Base-by-base conservation (phyloP, 805 yeast genomes). In the Candida awuae region DNA sequence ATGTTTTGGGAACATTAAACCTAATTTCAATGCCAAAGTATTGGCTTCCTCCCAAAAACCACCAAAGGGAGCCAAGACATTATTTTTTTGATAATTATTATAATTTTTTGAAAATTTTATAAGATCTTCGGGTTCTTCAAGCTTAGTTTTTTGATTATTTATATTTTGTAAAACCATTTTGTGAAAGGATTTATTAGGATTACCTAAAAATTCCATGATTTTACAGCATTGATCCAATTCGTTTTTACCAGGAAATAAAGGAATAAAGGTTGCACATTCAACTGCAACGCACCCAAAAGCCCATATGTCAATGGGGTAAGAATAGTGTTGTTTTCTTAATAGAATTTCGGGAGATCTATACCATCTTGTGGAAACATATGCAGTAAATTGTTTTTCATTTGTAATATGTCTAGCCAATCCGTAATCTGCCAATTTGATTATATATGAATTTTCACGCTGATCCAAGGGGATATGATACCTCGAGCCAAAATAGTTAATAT, bases 301-400 rank as follows among this genome's bases (percentile, higher is more conserved):
- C 94, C 94, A 84, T 25, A 84, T 72, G 62, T 84, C 94, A 27
- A 81, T 71, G 2, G 92, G 86, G 44, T 62, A 71, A 0, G 85
- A 73, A 52, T 84, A 80, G 50, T 59, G 63, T 5, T 68, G 70
- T 46, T 73, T 77, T 48, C 90, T 68, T 41, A 84, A 62, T 33
- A 84, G 63, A 16, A 84, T 80, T 55, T 84, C 94, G 0, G 94
- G 94, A 0, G 90, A 75, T 46, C 94, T 66, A 52, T 84, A 84
- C 94, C 94, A 84, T 51, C 94, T 70, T 0, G 94, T 84, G 0
- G 90, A 77, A 6, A 84, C 85, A 48, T 84, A 84, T 2, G 81
- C 77, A 0, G 94, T 84, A 52, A 74, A 83, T 1, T 75, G 75
- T 41, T 66, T 68, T 20, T 55, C 59, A 53, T 75, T 73, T 33